Evolutionary conservation across 768 basidiomycete genomes (phyloP), one percentile per base, ranked within the genome.

Genomic region (Exsudoporus frostii): DNA sequence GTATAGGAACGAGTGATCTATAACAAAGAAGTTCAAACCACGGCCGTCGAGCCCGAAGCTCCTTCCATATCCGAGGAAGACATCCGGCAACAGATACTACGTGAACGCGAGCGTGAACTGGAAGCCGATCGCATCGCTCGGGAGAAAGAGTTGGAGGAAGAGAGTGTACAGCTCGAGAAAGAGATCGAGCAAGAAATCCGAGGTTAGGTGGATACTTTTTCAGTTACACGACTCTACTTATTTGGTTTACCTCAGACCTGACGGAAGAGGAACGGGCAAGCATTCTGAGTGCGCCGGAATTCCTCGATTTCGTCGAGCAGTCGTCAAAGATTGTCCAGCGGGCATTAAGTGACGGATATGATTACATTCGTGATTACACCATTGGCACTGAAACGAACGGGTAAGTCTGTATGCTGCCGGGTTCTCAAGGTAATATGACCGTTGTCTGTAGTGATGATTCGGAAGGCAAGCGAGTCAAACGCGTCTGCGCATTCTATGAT

Each of bases 311-410:
- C 68, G 85, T 99, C 15, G 93, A 97, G 66, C 84, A 89, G 61
- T 95, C 92, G 9, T 92, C 91, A 20, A 96, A 96, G 73, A 93
- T 98, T 42, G 83, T 98, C 11, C 92, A 98, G 68, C 79, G 97
- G 45, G 97, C 96, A 20, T 73, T 98, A 56, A 97, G 91, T 64
- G 97, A 98, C 63, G 83, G 83, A 25, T 99, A 99, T 69, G 97
- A 99, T 69, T 98, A 98, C 63, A 92, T 93, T 60, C 85, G 90
- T 32, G 97, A 99, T 73, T 99, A 99, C 66, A 90, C 90, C n/a
- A 82, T 95, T 45, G 89, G 88, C 24, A 76, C 91, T 7, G 92
- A 94, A 65, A 80, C 88, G 7, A 88, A 86, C 61, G 81, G 83
- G 94, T 94, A 63, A 65, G 90, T 78, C 13, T 11, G 38, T 19